phyloP scores from a whole-genome alignment of 2,329 filamentous ascomycete genomes.

The Fusarium cicatricum region DNA sequence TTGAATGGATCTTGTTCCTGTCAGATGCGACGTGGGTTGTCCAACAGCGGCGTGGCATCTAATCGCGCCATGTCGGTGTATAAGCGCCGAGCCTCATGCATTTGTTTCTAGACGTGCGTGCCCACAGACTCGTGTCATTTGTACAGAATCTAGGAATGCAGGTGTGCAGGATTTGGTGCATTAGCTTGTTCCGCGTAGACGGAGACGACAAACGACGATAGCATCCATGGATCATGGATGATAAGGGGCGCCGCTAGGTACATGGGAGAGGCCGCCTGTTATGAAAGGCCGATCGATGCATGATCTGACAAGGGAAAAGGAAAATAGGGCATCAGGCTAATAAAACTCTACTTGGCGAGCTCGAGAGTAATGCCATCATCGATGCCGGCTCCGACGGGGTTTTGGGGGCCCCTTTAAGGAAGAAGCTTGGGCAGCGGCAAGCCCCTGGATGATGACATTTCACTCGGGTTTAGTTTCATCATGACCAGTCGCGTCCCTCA shows the following conservation, averaged over 20 bases:
- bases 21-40: constrained; percentile 19
- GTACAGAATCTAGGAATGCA: constrained; percentile 11
- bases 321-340: background rate
- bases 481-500: constrained; percentile 15
- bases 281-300: background rate
- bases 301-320: background rate
- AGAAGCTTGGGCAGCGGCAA: constrained; percentile 20
- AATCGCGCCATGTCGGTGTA: constrained; percentile 32
- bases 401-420: constrained; percentile 9
- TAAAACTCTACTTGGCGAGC: constrained; percentile 6
- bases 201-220: background rate
- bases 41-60: constrained; percentile 23
- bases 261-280: background rate
- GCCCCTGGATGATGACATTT: constrained; percentile 35
- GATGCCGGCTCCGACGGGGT: constrained; percentile 26
- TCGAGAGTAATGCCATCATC: constrained; percentile 24
- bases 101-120: background rate
- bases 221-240: background rate
- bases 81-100: constrained; percentile 22
- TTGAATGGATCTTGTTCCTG: constrained; percentile 15
- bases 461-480: constrained; percentile 22
- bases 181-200: constrained; percentile 21
- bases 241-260: too few species aligned
- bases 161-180: constrained; percentile 5
- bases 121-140: constrained; percentile 16